A percentile compares a stretch with the other conserved stretches of the same genome.
phyloP scores from a whole-genome alignment of 1,284 basidiomycete species.

The Neotropicomus parvogracilis region DNA sequence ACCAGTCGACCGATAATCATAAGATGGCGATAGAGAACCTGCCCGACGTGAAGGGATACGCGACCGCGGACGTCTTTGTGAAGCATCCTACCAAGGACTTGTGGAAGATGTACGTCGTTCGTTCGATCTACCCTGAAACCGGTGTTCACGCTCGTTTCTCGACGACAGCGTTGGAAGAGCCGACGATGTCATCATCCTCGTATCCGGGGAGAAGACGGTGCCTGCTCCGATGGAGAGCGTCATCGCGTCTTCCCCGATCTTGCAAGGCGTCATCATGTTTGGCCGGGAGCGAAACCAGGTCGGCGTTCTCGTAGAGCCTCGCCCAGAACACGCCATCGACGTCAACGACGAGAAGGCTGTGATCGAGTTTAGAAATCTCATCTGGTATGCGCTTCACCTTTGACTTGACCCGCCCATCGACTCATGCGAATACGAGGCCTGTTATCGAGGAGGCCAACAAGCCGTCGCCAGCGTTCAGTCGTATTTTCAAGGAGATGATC shows the following conservation, averaged over 20 bases:
- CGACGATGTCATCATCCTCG: conserved; percentile 30
- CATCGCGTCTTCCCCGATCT: conserved; percentile 18
- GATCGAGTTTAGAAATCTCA: conserved; percentile 31
- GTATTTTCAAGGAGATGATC: conserved; percentile 33
- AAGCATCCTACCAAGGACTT: conserved; percentile 30
- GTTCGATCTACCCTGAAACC: neutral
- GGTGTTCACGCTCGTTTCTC: neutral
- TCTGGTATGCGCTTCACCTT: conserved; percentile 35
- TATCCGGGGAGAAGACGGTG: conserved; percentile 32
- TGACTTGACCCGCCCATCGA: neutral
- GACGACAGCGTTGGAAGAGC: conserved; percentile 22
- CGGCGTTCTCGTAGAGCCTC: conserved; percentile 41
- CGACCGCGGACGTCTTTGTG: conserved; percentile 30
- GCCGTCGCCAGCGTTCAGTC: conserved; percentile 26
- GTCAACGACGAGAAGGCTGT: conserved; percentile 20
- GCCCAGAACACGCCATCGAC: conserved; percentile 2
- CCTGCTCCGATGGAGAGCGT: too few species aligned
- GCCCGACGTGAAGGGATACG: conserved; percentile 28
- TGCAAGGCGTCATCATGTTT: conserved; percentile 38
- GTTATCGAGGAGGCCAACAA: conserved; percentile 28
- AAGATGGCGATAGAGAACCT: conserved; percentile 30
- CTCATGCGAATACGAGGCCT: conserved; percentile 17
- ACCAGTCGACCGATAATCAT: conserved; percentile 10
- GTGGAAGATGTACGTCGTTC: conserved; percentile 24
- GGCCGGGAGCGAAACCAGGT: conserved; percentile 38